phyloP scores from a whole-genome alignment of 805 yeast species.

The Lipomyces orientalis region DNA sequence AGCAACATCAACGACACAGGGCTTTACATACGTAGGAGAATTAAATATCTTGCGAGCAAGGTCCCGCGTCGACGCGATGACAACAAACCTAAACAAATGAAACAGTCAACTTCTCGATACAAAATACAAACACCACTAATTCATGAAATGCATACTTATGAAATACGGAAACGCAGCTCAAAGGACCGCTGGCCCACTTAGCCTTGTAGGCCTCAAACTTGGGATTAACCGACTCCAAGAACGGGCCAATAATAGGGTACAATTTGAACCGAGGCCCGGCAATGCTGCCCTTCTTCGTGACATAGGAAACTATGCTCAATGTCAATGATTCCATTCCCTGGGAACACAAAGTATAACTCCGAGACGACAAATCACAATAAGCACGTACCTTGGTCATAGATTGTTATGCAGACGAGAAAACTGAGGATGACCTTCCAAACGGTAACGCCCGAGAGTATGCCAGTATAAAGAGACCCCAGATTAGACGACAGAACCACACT shows the following conservation, averaged over 20 bases:
- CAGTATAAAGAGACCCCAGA: not conserved
- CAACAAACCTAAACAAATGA: constrained; percentile 62
- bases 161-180: constrained; percentile 96
- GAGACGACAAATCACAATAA: not conserved
- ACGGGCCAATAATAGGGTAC: constrained; percentile 97
- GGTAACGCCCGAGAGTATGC: constrained; percentile 12
- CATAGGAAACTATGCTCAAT: constrained; percentile 70
- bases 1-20: constrained; percentile 98
- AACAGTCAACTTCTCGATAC: not conserved
- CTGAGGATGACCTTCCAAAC: constrained; percentile 20
- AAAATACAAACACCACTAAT: not conserved
- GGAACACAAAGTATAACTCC: not conserved
- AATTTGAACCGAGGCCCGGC: constrained; percentile 88
- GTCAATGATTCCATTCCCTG: constrained; percentile 44
- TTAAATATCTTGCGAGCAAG: constrained; percentile 84
- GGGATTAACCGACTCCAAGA: constrained; percentile 91
- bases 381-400: constrained; percentile 36
- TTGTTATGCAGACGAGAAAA: constrained; percentile 15
- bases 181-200: constrained; percentile 93
- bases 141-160: constrained; percentile 62
- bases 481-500: not conserved
- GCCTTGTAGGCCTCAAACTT: constrained; percentile 91
- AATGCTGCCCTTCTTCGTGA: constrained; percentile 79
- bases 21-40: constrained; percentile 87
- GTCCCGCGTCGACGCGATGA: constrained; percentile 87